phyloP scores from a whole-genome alignment of 495 filamentous ascomycete species.

The Tirmania nivea region DNA sequence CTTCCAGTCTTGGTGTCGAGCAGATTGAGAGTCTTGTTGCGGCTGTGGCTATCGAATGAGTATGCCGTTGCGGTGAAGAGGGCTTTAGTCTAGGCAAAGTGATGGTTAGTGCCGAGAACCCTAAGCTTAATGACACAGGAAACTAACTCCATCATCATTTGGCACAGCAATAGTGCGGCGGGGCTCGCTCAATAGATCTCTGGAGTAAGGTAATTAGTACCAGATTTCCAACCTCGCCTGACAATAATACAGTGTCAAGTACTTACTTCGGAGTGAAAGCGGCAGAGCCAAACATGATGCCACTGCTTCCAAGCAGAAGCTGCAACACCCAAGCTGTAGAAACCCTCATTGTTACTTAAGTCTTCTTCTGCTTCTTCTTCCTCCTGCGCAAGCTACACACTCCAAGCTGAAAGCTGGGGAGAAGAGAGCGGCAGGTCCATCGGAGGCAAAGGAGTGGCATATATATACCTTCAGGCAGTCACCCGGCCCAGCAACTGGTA shows the following conservation, averaged over 20 bases:
- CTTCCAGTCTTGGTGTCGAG: slow-evolving; percentile 49
- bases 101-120: background rate
- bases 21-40: slow-evolving; percentile 50
- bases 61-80: slow-evolving; percentile 37
- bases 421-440: no score
- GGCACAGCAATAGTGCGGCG: slow-evolving; percentile 57
- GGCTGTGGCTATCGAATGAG: slow-evolving; percentile 60
- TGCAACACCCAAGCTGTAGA: no score
- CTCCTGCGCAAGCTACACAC: no score
- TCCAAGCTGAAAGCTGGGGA: no score
- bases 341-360: no score
- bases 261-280: background rate
- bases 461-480: no score
- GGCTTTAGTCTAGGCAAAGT: slow-evolving; percentile 9
- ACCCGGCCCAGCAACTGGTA: no score
- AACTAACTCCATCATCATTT: slow-evolving; percentile 25
- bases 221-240: background rate
- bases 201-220: background rate
- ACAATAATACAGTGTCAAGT: background rate
- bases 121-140: background rate
- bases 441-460: no score
- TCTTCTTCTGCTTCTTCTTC: no score
- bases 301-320: no score
- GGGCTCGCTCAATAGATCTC: slow-evolving; percentile 52
- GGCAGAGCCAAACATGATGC: background rate